Percentiles rank a stretch among this genome's conserved stretches.
phyloP scores from a whole-genome alignment of 2,329 filamentous ascomycete genomes.

The Fusarium sp. region DNA sequence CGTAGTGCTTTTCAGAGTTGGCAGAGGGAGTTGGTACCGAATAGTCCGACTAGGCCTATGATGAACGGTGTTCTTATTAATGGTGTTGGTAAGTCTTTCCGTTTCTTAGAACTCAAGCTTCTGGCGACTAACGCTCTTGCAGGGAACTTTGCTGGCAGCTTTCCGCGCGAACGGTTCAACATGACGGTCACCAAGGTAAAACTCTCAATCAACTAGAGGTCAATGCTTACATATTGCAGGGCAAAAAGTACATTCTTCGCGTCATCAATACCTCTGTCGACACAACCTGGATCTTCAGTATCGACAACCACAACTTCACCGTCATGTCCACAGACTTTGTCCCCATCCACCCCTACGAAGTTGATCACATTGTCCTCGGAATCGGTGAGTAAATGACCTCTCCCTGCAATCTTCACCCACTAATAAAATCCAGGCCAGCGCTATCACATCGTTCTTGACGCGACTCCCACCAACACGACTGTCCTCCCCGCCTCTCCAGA shows the following conservation, averaged over 20 bases:
- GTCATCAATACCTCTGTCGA: conserved; percentile 40
- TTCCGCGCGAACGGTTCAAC: conserved; percentile 12
- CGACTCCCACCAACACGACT: conserved; percentile 22
- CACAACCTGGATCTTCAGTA: conserved; percentile 38
- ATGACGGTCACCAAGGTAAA: conserved; percentile 1
- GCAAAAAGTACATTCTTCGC: conserved; percentile 27
- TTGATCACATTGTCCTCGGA: conserved; percentile 23
- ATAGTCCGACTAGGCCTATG: conserved; percentile 3
- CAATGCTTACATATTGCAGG: not conserved
- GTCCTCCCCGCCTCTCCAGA: conserved; percentile 20
- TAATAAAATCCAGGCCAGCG: not conserved
- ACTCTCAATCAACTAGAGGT: too few species aligned
- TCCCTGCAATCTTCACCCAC: fast-evolving
- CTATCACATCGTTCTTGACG: conserved; percentile 37
- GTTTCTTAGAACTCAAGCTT: too few species aligned
- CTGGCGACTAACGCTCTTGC: not conserved
- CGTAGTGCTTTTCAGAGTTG: conserved; percentile 7
- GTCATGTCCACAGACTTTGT: conserved; percentile 36
- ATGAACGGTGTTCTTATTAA: conserved; percentile 21
- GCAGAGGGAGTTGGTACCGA: conserved; percentile 10
- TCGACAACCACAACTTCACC: conserved; percentile 40
- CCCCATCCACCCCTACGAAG: conserved; percentile 33
- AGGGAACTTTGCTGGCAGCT: conserved; percentile 13
- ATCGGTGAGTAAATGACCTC: conserved; percentile 4
- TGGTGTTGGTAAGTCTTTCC: not conserved